These are phyloP conservation scores for Rhexocercosporidium sp. DNA, from an alignment of 2,329 filamentous ascomycete genomes.

Conservation along the genomic window DNA sequence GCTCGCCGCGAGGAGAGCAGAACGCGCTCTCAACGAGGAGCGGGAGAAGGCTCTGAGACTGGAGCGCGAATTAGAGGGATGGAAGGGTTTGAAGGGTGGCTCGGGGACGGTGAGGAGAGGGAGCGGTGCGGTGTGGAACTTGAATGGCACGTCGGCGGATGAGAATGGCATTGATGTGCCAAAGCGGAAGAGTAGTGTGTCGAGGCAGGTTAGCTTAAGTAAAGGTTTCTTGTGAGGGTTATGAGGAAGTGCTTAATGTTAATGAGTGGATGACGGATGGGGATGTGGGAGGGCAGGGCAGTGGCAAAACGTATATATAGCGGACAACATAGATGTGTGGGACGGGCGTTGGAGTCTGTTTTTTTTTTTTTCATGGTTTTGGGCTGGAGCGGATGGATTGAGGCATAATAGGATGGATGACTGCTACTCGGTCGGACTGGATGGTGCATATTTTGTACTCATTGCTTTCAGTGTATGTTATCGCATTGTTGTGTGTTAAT, in stretches of 20 bases:
- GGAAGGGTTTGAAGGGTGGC: conserved; percentile 69
- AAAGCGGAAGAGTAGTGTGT: conserved; percentile 69
- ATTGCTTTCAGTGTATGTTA: neutral
- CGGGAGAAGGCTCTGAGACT: conserved; percentile 79
- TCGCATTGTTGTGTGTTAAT: too few species aligned
- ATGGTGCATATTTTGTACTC: conserved; percentile 6
- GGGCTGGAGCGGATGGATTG: neutral
- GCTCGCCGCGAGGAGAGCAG: conserved; percentile 80
- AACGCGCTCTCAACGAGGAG: conserved; percentile 89
- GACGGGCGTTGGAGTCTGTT: conserved; percentile 3
- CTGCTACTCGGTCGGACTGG: neutral
- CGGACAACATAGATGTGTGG: conserved; percentile 9
- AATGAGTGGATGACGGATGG: neutral
- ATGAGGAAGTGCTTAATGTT: neutral
- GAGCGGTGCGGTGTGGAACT: conserved; percentile 25
- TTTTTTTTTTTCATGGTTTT: neutral
- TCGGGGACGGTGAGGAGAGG: conserved; percentile 23
- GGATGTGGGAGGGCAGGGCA: neutral
- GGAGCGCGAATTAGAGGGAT: conserved; percentile 87
- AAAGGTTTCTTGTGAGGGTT: conserved; percentile 72
- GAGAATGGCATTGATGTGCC: conserved; percentile 56
- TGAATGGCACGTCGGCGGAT: conserved; percentile 28
- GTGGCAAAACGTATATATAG: neutral
- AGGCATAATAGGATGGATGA: neutral
- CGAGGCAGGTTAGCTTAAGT: conserved; percentile 69